These are phyloP conservation scores for Colletotrichum liriopes DNA, from an alignment of 2,329 filamentous ascomycete genomes.

Conservation along the genomic window DNA sequence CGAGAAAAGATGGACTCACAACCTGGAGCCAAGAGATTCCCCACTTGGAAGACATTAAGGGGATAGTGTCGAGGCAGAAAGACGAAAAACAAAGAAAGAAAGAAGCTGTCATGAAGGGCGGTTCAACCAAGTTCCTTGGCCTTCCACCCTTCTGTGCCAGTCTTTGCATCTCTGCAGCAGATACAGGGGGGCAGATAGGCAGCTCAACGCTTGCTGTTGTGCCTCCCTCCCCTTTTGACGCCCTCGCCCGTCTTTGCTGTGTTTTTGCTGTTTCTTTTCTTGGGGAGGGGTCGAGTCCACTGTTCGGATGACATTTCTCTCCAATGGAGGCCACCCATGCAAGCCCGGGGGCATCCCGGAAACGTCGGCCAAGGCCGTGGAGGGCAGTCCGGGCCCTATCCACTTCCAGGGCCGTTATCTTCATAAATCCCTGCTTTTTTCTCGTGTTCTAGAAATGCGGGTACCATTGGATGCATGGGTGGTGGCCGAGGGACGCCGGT, in stretches of 20 bases:
- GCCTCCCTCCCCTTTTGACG: neutral
- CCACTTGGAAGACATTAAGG: conserved; percentile 14
- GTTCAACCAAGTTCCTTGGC: neutral
- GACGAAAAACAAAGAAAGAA: conserved; percentile 3
- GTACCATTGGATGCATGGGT: conserved; percentile 9
- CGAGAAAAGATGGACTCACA: conserved; percentile 19
- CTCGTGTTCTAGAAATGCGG: conserved; percentile 42
- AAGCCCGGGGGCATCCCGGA: conserved; percentile 9
- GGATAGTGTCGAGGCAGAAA: neutral
- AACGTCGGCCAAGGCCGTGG: conserved; percentile 16
- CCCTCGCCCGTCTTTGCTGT: neutral
- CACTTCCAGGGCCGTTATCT: conserved; percentile 37
- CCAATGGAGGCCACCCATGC: conserved; percentile 18
- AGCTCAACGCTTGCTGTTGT: neutral
- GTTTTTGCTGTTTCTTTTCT: neutral
- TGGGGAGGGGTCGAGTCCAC: conserved; percentile 5
- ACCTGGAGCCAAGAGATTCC: conserved; percentile 11
- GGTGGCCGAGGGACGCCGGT: conserved; percentile 19
- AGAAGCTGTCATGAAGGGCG: conserved; percentile 11
- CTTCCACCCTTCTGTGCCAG: neutral
- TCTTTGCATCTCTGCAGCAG: neutral
- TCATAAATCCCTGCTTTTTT: conserved; percentile 38
- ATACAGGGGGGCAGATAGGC: neutral
- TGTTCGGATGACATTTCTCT: conserved; percentile 14
- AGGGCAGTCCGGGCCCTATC: conserved; percentile 15